A percentile compares a stretch with the other conserved stretches of the same genome.
phyloP scores from a whole-genome alignment of 306 rosid species.

The Malus fusca region DNA sequence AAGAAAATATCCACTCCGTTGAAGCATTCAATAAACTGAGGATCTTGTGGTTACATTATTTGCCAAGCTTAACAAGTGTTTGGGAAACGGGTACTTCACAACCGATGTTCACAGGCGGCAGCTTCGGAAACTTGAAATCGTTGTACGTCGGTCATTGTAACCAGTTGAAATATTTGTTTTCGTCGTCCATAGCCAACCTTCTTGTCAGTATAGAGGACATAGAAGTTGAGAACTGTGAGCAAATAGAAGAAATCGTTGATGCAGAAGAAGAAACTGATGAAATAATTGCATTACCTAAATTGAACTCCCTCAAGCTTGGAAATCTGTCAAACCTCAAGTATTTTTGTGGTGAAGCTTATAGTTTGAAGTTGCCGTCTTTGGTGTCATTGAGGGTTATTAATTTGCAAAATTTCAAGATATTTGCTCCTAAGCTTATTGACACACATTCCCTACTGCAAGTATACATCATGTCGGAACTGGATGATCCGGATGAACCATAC shows the following conservation, averaged over 20 bases:
- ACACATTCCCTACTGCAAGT: background rate
- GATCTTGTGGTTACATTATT: rapidly evolving
- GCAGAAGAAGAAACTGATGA: background rate
- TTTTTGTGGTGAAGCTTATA: background rate
- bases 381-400: background rate
- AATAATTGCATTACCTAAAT: background rate
- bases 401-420: background rate
- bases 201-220: background rate
- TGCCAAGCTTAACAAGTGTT: background rate
- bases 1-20: background rate
- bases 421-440: background rate
- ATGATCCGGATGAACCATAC: no score
- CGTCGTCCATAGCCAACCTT: background rate
- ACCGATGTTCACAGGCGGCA: background rate
- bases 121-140: background rate
- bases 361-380: background rate
- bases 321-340: background rate
- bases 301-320: background rate
- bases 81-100: background rate
- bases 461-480: no score
- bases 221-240: rapidly evolving
- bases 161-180: background rate
- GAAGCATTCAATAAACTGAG: background rate
- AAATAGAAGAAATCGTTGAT: background rate
- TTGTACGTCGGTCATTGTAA: rapidly evolving